Base-by-base conservation (phyloP, 2,329 filamentous ascomycete species). In the Sporothrix humicola region DNA sequence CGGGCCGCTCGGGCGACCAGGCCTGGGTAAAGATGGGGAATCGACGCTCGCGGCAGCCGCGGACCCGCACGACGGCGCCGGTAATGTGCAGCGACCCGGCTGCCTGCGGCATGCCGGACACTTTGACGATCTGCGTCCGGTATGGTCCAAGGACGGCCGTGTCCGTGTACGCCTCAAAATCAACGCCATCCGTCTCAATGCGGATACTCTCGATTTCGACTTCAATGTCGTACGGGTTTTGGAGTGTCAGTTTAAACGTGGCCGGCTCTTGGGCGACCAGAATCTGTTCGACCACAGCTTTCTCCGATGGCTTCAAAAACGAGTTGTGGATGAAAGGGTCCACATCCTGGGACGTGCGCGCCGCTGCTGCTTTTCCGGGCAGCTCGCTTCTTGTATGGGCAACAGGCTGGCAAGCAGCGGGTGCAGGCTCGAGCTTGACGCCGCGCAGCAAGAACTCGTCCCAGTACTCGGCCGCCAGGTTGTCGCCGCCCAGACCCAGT, bases 271-370 rank as follows among this genome's bases (percentile, higher is more conserved):
- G 91, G 4, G 93, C 90, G 23, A 98, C 93, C 44, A 98, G 85
- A 0, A 94, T 87, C 73, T 87, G 87, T 74, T 94, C 90, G 13
- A 88, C 84, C 1, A 86, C 84, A 31, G 87, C 86, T 70, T 91
- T 86, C 58, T 89, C 87, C 0, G 86, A 82, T 71, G 87, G 87
- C 81, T 94, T 94, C 23, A 94, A 83, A 79, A 98, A 98, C 0
- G 96, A 94, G 79, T 98, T 98, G 80, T 98, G 97, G 73, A 99
- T 93, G 78, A 99, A 97, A 0, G 96, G 96, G 75, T 96, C 94
- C 5, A 89, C 86, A 74, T 89, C 88, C 76, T 89, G 87, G 3
- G 88, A 89, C 15, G 86, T 84, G 63, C 87, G 83, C 44, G 83
- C 84, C 0, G 84, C 83, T 0, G 71, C 65, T 13, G 83, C 82